Conservation (phyloP, 257 asterid genomes). For the Hygrophila difformis region DNA sequence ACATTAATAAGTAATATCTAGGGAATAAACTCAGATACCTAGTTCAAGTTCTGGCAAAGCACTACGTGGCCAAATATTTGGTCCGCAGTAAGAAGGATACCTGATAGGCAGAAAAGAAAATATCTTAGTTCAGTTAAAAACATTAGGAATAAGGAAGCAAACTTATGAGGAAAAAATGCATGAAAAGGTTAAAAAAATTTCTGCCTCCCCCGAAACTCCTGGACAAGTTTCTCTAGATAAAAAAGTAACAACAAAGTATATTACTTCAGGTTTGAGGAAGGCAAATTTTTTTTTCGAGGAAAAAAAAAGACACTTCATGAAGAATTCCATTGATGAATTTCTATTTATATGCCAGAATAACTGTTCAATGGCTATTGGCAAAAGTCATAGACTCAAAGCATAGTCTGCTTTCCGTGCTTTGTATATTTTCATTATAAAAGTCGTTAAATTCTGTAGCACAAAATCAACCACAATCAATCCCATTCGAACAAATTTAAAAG, state of each 20-base stretch:
- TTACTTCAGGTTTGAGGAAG: neutral
- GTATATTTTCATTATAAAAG: too few relatives aligned
- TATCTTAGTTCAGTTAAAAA: neutral
- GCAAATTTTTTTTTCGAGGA: too few relatives aligned
- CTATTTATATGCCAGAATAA: too few relatives aligned
- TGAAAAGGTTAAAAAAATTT: neutral
- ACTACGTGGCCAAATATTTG: constrained; percentile 71
- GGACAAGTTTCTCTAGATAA: constrained; percentile 6
- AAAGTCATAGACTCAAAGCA: too few relatives aligned
- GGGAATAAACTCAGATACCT: constrained; percentile 30
- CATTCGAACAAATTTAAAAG: too few relatives aligned
- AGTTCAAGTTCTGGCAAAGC: constrained; percentile 78
- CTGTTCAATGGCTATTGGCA: too few relatives aligned
- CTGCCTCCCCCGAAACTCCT: neutral
- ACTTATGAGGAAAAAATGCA: constrained; percentile 9
- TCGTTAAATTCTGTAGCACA: too few relatives aligned
- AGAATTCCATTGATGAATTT: too few relatives aligned
- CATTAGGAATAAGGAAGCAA: neutral
- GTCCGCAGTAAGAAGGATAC: constrained; percentile 85
- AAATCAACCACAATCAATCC: too few relatives aligned
- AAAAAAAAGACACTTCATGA: too few relatives aligned
- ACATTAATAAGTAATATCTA: too few relatives aligned
- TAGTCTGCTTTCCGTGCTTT: too few relatives aligned
- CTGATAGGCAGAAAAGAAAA: constrained; percentile 27
- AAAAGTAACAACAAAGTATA: neutral